These are phyloP conservation scores for Arabis hirsuta DNA, from an alignment of 345 rosid genomes.

Conservation along the genomic window DNA sequence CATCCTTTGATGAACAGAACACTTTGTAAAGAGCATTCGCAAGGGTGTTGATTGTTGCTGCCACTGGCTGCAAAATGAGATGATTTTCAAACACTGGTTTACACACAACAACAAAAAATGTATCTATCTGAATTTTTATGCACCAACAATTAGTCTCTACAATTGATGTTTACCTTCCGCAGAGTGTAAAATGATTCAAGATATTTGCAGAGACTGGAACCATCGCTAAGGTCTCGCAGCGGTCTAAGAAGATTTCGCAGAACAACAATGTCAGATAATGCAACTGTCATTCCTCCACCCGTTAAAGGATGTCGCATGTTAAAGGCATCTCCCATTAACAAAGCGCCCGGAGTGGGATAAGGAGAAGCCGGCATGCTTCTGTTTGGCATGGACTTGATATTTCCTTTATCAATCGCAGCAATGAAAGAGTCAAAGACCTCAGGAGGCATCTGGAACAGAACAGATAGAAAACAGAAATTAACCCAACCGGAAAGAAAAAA, in stretches of 20 bases:
- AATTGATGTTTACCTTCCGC: conserved; percentile 49
- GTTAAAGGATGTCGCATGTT: conserved; percentile 63
- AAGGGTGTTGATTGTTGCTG: conserved; percentile 54
- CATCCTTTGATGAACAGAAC: conserved; percentile 51
- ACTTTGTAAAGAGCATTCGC: conserved; percentile 56
- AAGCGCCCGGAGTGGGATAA: conserved; percentile 54
- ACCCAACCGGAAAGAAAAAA: not conserved
- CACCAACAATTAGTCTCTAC: not conserved
- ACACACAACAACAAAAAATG: not conserved
- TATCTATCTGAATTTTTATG: not conserved
- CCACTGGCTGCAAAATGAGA: conserved; percentile 49
- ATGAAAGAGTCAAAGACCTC: conserved; percentile 50
- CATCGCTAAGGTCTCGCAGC: conserved; percentile 47
- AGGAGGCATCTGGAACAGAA: conserved; percentile 46
- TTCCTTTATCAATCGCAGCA: conserved; percentile 53
- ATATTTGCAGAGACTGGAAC: conserved; percentile 52
- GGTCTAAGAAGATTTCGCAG: conserved; percentile 54
- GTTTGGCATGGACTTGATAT: conserved; percentile 56
- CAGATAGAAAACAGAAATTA: conserved; percentile 8
- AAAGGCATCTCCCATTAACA: conserved; percentile 59
- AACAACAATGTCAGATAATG: conserved; percentile 57
- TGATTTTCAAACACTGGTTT: not conserved
- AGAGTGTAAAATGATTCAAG: conserved; percentile 57
- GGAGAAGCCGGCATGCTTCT: conserved; percentile 63
- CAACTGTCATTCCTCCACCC: conserved; percentile 60